Conservation (phyloP, 2,329 filamentous ascomycete genomes). For the Pseudophaeomoniella oleicola region DNA sequence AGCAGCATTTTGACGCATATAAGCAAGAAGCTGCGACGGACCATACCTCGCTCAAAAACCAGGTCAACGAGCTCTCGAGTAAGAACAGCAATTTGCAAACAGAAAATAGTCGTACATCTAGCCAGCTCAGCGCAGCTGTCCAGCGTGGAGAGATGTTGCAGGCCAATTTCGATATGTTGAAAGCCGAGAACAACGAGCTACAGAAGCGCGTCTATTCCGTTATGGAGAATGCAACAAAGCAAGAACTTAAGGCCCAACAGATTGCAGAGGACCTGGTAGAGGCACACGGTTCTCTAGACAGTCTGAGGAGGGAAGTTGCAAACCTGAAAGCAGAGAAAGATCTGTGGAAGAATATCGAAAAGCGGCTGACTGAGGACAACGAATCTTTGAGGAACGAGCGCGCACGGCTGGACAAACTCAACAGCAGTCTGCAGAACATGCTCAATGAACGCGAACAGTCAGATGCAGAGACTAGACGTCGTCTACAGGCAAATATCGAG, state of each 20-base stretch:
- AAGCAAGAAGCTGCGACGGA: constrained; percentile 74
- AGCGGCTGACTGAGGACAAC: constrained; percentile 75
- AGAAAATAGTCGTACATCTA: constrained; percentile 64
- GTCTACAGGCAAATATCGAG: constrained; percentile 66
- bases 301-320: constrained; percentile 75
- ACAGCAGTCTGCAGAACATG: constrained; percentile 72
- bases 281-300: constrained; percentile 65
- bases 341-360: constrained; percentile 86
- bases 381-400: constrained; percentile 74
- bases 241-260: constrained; percentile 81
- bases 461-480: constrained; percentile 67
- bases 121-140: constrained; percentile 65
- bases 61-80: constrained; percentile 64
- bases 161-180: constrained; percentile 69
- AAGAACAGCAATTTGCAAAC: constrained; percentile 74
- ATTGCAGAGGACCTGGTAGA: constrained; percentile 88
- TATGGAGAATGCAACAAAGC: constrained; percentile 72
- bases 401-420: constrained; percentile 64
- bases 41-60: constrained; percentile 66
- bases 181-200: constrained; percentile 71
- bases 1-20: constrained; percentile 79
- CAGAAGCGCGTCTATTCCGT: constrained; percentile 67
- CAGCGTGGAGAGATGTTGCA: constrained; percentile 85
- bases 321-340: constrained; percentile 93
- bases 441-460: constrained; percentile 82